Evolutionary conservation across 2,329 filamentous ascomycete genomes (phyloP), one percentile per base, ranked within the genome.

Genomic region (Nannizzia gypsea): DNA sequence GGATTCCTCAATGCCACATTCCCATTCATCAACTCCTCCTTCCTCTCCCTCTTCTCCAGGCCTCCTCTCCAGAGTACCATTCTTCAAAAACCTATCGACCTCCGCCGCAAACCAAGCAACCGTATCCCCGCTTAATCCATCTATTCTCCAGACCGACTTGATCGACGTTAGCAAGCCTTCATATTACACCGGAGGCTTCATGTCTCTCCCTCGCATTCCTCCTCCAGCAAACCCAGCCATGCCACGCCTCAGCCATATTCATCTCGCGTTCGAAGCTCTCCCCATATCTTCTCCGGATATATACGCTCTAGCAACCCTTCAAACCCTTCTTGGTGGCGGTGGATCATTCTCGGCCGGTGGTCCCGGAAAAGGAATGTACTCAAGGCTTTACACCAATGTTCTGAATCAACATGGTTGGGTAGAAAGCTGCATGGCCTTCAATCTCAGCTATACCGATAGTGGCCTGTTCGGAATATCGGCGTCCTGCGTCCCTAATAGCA

Each of bases 361-460:
- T 0, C 93, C 93, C 3, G 93, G 93, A 58, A 99, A 99, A 78
- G 93, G 93, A 72, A 99, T 99, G 93, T 97, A 97, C 80, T 95
- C 89, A 40, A 87, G 93, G 11, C 83, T 99, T 6, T 99, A 96
- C 80, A 97, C 91, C 64, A 96, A 96, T 72, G 92, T 97, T 0
- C 83, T 99, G 57, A 99, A 99, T 78, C 91, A 97, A 76, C 86
- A 96, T 76, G 90, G 88, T 66, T 99, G 92, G 92, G 90, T 99
- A 26, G 93, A 99, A 76, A 91, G 85, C 62, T 97, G 93, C 76
- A 81, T 95, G 57, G 88, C 92, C 31, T 97, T 97, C 79, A 97
- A 97, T 80, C 91, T 97, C 79, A 89, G 88, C 54, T 99, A 99
- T 80, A 93, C 89, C 0, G 93, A 99, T 74, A 91, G 87, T 5